Evolutionary conservation across 306 rosid species (phyloP).

Genomic region (Mimosa bimucronata): DNA sequence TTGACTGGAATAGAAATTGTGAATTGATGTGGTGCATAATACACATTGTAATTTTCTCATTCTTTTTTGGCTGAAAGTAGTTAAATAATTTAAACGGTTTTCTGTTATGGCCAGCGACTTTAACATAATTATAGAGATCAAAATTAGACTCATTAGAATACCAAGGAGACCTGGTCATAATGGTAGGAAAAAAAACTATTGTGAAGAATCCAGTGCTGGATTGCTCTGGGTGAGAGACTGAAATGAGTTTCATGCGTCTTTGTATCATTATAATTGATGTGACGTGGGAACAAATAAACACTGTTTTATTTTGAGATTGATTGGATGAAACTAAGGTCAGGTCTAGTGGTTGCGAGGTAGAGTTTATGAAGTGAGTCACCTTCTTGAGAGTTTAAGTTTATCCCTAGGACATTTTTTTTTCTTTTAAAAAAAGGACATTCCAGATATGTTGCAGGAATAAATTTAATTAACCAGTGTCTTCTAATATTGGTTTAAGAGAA

Average conservation of each 20-base stretch:
- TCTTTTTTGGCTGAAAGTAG: background rate
- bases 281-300: background rate
- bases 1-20: slow-evolving; percentile 77
- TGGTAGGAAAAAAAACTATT: background rate
- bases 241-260: background rate
- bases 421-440: too few relatives aligned
- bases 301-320: background rate
- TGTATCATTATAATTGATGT: background rate
- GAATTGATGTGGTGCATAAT: slow-evolving; percentile 46
- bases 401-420: background rate
- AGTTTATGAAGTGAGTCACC: background rate
- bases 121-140: too few relatives aligned
- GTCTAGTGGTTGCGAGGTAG: background rate
- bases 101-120: background rate
- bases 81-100: too few relatives aligned
- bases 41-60: background rate
- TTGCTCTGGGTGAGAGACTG: background rate
- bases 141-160: background rate
- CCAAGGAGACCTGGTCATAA: background rate
- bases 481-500: too few relatives aligned
- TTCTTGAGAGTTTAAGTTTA: background rate
- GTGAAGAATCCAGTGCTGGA: background rate
- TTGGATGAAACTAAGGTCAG: too few relatives aligned
- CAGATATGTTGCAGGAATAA: background rate
- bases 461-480: background rate